These are phyloP conservation scores for Echinochloa phyllopogon DNA, from an alignment of 176 grass and related monocot genomes.

Conservation along the genomic window DNA sequence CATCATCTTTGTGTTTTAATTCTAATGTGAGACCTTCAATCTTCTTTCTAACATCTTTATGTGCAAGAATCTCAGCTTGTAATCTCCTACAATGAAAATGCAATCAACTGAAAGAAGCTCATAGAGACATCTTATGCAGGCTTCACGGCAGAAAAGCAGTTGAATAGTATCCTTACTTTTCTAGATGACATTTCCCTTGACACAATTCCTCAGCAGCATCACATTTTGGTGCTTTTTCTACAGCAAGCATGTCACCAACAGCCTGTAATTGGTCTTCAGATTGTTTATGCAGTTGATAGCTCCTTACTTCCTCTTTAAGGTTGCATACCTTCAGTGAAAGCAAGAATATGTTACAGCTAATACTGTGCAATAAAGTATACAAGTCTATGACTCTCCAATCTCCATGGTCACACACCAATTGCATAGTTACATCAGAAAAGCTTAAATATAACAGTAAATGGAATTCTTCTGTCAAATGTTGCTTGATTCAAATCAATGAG, in stretches of 20 bases:
- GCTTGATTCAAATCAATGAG: not conserved
- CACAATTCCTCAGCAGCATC: slow-evolving; percentile 38
- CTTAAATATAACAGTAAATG: not conserved
- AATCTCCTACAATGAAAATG: slow-evolving; percentile 43
- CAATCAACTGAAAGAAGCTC: slow-evolving; percentile 22
- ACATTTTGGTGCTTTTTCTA: slow-evolving; percentile 55
- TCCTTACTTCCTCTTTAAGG: slow-evolving; percentile 87
- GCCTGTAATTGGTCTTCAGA: slow-evolving; percentile 54
- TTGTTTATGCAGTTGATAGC: slow-evolving; percentile 61
- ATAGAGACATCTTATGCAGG: not conserved
- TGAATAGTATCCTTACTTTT: slow-evolving; percentile 48
- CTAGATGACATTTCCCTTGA: slow-evolving; percentile 30
- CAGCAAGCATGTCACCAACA: slow-evolving; percentile 42
- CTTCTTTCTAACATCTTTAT: slow-evolving; percentile 63
- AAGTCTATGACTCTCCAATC: not conserved
- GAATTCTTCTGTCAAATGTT: not conserved
- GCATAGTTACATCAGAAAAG: slow-evolving; percentile 30
- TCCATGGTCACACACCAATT: slow-evolving; percentile 6
- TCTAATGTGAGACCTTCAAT: slow-evolving; percentile 63
- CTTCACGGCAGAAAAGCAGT: not conserved
- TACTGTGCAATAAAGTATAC: slow-evolving; percentile 16
- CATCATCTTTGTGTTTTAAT: slow-evolving; percentile 68
- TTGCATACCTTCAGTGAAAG: slow-evolving; percentile 57
- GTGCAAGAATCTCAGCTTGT: slow-evolving; percentile 53
- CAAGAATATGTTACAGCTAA: slow-evolving; percentile 3